phyloP scores from a whole-genome alignment of 2,329 filamentous ascomycete genomes.

The Penicillium verrucosum region DNA sequence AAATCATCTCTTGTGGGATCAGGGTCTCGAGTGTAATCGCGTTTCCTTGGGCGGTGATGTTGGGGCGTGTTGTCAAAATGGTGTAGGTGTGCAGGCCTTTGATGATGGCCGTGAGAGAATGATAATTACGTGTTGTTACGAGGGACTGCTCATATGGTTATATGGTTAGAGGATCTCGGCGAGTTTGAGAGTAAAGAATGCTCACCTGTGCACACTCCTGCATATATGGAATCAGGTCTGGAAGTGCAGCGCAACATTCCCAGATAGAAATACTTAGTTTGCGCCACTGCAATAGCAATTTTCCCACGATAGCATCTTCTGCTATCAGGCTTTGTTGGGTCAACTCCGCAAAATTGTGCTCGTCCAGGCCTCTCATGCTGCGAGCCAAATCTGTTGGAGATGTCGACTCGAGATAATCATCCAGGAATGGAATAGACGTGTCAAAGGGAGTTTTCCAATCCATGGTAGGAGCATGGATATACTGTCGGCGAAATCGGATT shows the following conservation, averaged over 20 bases:
- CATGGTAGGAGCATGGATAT: slow-evolving; percentile 35
- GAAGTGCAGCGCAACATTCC: slow-evolving; percentile 40
- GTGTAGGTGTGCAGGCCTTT: slow-evolving; percentile 37
- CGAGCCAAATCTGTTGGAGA: slow-evolving; percentile 34
- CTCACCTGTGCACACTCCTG: slow-evolving; percentile 38
- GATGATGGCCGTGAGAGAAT: slow-evolving; percentile 38
- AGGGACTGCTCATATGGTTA: slow-evolving; percentile 25
- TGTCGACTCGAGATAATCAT: slow-evolving; percentile 33
- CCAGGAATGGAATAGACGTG: slow-evolving; percentile 31
- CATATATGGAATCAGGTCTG: slow-evolving; percentile 31
- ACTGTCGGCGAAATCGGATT: slow-evolving; percentile 35
- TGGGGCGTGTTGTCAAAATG: slow-evolving; percentile 23
- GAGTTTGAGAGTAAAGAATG: neutral
- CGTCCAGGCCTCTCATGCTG: slow-evolving; percentile 30
- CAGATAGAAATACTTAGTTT: slow-evolving; percentile 32
- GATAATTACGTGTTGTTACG: slow-evolving; percentile 33
- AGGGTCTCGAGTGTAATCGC: slow-evolving; percentile 24
- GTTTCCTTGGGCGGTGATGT: slow-evolving; percentile 11
- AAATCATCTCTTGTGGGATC: slow-evolving; percentile 23
- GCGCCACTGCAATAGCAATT: slow-evolving; percentile 32
- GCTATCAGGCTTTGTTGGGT: slow-evolving; percentile 24
- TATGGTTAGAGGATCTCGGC: slow-evolving; percentile 2
- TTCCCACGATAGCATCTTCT: slow-evolving; percentile 20
- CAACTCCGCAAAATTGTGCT: slow-evolving; percentile 30
- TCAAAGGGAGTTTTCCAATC: slow-evolving; percentile 36